phyloP scores from a whole-genome alignment of 352 stramenopile genomes.

The Aphanomyces stellatus region DNA sequence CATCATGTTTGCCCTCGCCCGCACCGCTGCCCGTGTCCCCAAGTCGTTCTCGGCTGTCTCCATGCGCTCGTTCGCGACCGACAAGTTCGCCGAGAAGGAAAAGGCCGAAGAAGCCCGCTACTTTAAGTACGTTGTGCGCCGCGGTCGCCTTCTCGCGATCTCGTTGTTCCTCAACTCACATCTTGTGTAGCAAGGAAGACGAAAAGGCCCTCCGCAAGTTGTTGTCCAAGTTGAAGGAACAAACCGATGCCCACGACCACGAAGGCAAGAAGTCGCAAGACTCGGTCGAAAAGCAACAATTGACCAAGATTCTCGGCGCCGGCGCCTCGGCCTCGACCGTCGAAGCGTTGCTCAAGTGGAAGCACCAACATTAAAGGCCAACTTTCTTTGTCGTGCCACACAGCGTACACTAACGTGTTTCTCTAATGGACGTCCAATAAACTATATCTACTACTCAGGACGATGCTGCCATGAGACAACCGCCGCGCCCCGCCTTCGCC shows the following conservation, averaged over 20 bases:
- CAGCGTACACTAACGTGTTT: not conserved
- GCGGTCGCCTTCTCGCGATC: not conserved
- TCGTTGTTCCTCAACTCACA: not conserved
- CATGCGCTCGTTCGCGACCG: constrained; percentile 39
- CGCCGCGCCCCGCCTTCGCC: no score
- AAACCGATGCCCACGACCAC: constrained; percentile 60
- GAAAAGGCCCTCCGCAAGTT: constrained; percentile 81
- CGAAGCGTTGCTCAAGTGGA: constrained; percentile 81
- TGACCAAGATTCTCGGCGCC: constrained; percentile 55
- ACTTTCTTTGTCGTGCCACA: not conserved
- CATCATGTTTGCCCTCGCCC: constrained; percentile 60
- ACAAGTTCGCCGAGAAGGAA: constrained; percentile 59
- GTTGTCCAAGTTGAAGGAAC: constrained; percentile 80
- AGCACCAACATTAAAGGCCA: constrained; percentile 43
- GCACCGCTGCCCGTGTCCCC: constrained; percentile 29
- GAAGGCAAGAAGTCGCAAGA: constrained; percentile 60
- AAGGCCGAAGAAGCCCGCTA: constrained; percentile 59
- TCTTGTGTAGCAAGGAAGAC: constrained; percentile 63
- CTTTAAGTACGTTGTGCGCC: constrained; percentile 65
- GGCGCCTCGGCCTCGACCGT: constrained; percentile 59
- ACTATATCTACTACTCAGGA: no score
- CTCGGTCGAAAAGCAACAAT: constrained; percentile 62
- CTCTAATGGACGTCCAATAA: no score
- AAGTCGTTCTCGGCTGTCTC: constrained; percentile 31
- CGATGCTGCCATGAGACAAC: no score